Evolutionary conservation across 352 stramenopile species (phyloP), one percentile per base, ranked within the genome.

Genomic region (Pythium graminicola): DNA sequence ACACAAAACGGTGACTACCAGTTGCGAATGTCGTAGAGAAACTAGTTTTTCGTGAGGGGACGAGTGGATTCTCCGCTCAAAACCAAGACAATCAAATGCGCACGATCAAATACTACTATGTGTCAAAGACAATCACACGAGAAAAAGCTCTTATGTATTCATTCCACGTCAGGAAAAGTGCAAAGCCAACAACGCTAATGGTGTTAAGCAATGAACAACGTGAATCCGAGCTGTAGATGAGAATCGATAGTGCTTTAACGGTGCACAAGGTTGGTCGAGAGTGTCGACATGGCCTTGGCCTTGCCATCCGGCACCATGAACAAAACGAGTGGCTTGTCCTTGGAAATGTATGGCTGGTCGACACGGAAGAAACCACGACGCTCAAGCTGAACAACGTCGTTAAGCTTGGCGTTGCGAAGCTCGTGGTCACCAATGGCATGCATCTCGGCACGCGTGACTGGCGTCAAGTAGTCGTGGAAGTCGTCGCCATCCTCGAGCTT

Each of bases 301-400:
- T 99, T 99, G 40, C 97, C 97, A 71, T 99, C 96, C 1, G 97
- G 97, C 56, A 99, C 96, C 86, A 98, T 98, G 76, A 99, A 99
- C 10, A 99, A 78, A 46, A 97, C 77, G 11, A 99, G 68, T n/a
- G 93, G 92, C 61, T 93, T 94, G 35, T 89, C 76, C 43, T 76
- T 73, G 31, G 73, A 89, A 36, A 87, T 51, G 62, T 91, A 89
- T 26, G 81, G 72, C 64, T 74, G 42, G 60, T 97, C 89, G 41
- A 95, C 86, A 36, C 96, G 84, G 76, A 98, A 99, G 81, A 97
- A 99, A 28, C 96, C 97, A 60, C 96, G 89, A 57, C 97, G 89
- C 73, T 99, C 96, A 8, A 99, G 79, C 78, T 99, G 97, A 61
- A 99, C 96, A 24, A 99, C 85, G 35, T 99, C 81, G 60, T 96